phyloP scores from a whole-genome alignment of 805 yeast genomes.

The Hanseniaspora taiwanica region DNA sequence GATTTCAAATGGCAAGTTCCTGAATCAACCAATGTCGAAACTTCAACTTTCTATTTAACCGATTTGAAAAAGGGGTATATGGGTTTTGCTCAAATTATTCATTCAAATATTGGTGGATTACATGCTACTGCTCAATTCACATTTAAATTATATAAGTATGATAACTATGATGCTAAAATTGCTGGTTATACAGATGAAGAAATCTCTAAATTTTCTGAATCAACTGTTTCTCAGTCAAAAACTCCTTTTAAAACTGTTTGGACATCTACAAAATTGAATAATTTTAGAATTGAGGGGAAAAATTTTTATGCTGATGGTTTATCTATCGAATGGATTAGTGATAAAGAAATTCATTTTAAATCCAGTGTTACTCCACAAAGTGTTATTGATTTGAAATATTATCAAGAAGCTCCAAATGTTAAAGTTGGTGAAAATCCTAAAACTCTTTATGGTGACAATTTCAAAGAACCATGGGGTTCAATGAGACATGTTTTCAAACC shows the following conservation, averaged over 20 bases:
- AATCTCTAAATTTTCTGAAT: too few relatives aligned
- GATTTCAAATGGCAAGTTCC: constrained; percentile 74
- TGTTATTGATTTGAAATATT: constrained; percentile 53
- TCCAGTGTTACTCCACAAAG: constrained; percentile 58
- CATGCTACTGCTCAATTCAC: constrained; percentile 91
- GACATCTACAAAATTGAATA: constrained; percentile 85
- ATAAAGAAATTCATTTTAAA: constrained; percentile 38
- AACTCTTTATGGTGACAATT: constrained; percentile 76
- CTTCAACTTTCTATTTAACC: constrained; percentile 81
- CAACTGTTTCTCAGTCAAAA: too few relatives aligned
- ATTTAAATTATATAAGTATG: constrained; percentile 53
- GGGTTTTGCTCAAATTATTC: constrained; percentile 91
- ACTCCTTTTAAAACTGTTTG: constrained; percentile 34
- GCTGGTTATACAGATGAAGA: too few relatives aligned
- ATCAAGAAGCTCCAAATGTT: constrained; percentile 59
- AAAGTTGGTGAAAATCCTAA: constrained; percentile 83
- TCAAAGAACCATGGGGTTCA: constrained; percentile 84
- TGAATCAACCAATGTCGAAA: constrained; percentile 79
- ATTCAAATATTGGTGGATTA: constrained; percentile 80
- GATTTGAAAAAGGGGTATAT: constrained; percentile 46
- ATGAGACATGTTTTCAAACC: constrained; percentile 98
- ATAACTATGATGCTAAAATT: constrained; percentile 24
- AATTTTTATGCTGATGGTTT: constrained; percentile 71
- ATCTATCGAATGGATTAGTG: constrained; percentile 46
- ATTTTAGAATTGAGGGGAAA: constrained; percentile 56